Percentiles rank a stretch among this genome's conserved stretches.
Evolutionary conservation across 1,139 yeast genomes (phyloP).

Genomic region (Pneumocystis sp.): DNA sequence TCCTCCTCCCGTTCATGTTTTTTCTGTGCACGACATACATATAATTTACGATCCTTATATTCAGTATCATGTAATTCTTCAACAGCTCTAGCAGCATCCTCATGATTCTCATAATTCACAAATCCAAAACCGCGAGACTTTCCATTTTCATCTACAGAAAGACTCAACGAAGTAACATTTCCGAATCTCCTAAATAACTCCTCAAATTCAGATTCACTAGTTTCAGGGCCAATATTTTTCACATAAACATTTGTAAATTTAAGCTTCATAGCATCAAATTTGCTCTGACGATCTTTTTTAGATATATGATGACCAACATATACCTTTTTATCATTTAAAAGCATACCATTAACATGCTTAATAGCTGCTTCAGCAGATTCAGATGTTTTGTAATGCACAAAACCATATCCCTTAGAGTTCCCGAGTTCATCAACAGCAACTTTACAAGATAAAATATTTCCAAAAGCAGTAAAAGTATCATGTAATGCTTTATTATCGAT

Average conservation of each 20-base stretch:
- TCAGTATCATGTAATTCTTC: constrained; percentile 84
- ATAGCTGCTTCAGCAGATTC: constrained; percentile 93
- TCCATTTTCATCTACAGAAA: constrained; percentile 74
- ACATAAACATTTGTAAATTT: constrained; percentile 91
- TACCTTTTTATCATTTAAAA: constrained; percentile 90
- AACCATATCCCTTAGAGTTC: constrained; percentile 89
- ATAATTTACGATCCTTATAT: constrained; percentile 67
- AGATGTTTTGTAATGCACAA: constrained; percentile 88
- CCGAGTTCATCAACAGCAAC: constrained; percentile 93
- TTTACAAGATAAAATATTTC: constrained; percentile 90
- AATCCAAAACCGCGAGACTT: constrained; percentile 94
- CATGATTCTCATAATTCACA: constrained; percentile 78
- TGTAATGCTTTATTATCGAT: constrained; percentile 98
- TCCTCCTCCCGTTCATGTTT: constrained; percentile 96
- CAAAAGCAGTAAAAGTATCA: constrained; percentile 95
- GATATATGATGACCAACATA: constrained; percentile 90
- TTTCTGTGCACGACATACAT: constrained; percentile 98
- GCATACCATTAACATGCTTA: constrained; percentile 97
- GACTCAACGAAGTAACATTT: constrained; percentile 65
- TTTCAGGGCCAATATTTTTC: constrained; percentile 69
- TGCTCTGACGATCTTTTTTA: constrained; percentile 88
- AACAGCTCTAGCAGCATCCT: constrained; percentile 79
- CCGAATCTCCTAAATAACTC: constrained; percentile 65
- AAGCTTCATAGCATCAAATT: constrained; percentile 80
- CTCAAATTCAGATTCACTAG: constrained; percentile 49